Evolutionary conservation across 2,329 filamentous ascomycete genomes (phyloP).

Genomic region (Apiospora pterosperma): DNA sequence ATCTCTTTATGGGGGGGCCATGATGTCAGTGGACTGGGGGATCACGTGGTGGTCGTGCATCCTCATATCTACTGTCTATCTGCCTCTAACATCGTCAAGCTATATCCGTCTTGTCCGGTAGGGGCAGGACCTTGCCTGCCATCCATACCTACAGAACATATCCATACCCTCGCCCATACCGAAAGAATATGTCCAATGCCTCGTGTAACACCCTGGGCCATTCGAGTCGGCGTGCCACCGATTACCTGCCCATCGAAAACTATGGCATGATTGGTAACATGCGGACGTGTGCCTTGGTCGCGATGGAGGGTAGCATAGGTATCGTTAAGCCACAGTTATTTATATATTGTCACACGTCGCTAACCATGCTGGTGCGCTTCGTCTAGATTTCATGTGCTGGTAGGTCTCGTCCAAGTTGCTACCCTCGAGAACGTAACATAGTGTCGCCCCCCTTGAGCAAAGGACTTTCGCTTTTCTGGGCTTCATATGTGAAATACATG

Average conservation of each 20-base stretch:
- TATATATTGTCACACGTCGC: background rate
- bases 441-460: background rate
- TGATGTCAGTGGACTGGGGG: too few species aligned
- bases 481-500: background rate
- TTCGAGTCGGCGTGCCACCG: slow-evolving; percentile 27
- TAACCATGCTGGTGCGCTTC: background rate
- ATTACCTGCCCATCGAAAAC: slow-evolving; percentile 65
- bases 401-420: slow-evolving; percentile 31
- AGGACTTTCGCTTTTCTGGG: background rate
- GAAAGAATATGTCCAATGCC: background rate
- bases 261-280: slow-evolving; percentile 81
- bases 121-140: background rate
- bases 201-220: slow-evolving; percentile 18
- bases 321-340: background rate
- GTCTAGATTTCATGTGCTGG: slow-evolving; percentile 71
- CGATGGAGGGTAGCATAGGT: slow-evolving; percentile 65
- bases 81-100: too few species aligned
- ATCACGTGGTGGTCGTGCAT: too few species aligned
- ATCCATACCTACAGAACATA: background rate
- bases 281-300: slow-evolving; percentile 73
- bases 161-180: background rate
- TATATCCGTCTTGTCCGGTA: too few species aligned
- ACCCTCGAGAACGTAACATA: background rate
- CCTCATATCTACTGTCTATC: too few species aligned
- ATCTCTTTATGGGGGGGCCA: too few species aligned